Conservation (phyloP, 208 protist genomes). For the Endotrypanum monterogeii region DNA sequence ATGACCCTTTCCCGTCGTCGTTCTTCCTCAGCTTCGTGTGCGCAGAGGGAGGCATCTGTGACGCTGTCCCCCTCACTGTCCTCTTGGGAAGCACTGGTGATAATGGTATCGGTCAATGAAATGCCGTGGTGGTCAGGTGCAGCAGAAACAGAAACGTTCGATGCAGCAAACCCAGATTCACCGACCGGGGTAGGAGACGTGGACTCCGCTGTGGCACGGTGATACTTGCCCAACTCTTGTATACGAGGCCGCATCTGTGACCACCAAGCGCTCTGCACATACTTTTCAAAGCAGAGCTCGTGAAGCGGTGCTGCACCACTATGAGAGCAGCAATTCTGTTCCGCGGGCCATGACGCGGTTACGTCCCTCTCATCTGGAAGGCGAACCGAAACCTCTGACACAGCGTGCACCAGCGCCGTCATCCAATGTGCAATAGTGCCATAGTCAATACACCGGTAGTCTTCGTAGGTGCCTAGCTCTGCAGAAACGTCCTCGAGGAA, state of each 20-base stretch:
- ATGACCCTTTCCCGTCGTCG: conserved; percentile 8
- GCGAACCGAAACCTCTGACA: neutral
- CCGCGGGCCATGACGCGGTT: neutral
- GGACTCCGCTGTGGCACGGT: neutral
- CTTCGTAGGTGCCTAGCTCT: conserved; percentile 56
- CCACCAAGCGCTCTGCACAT: conserved; percentile 12
- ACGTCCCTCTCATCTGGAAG: neutral
- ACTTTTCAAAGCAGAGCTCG: neutral
- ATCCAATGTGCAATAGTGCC: conserved; percentile 23
- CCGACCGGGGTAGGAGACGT: neutral
- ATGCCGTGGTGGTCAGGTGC: neutral
- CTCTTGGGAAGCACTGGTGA: neutral
- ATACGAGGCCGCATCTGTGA: neutral
- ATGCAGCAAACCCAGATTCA: neutral
- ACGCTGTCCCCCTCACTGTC: neutral
- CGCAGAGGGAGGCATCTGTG: conserved; percentile 36
- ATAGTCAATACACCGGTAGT: conserved; percentile 49
- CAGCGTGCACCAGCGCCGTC: conserved; percentile 6
- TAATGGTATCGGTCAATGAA: neutral
- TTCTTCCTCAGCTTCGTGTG: conserved; percentile 44
- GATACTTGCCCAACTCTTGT: conserved; percentile 1
- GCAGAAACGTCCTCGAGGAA: conserved; percentile 43
- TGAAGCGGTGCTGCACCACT: neutral
- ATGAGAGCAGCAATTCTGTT: neutral
- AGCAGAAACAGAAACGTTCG: neutral